phyloP scores from a whole-genome alignment of 78 protist species.

The Anaeramoeba flamelloides region DNA sequence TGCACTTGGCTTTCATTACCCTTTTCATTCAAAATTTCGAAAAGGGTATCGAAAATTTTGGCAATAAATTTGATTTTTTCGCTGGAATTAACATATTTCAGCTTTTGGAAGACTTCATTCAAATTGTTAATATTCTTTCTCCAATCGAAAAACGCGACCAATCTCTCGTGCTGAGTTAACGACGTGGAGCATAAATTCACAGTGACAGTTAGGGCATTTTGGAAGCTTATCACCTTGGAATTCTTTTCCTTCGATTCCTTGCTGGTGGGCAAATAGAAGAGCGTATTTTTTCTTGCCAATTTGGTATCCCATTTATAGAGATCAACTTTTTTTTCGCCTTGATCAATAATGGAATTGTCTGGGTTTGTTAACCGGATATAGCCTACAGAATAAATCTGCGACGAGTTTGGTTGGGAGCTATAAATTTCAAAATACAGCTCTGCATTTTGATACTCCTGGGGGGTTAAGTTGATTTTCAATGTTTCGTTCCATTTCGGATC shows the following conservation, averaged over 20 bases:
- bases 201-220: background rate
- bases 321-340: background rate
- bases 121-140: background rate
- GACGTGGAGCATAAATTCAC: background rate
- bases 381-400: background rate
- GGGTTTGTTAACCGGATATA: background rate
- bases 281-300: background rate
- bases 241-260: too few species aligned
- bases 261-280: background rate
- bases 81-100: background rate
- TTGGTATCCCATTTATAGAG: background rate
- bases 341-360: background rate
- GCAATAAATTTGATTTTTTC: background rate
- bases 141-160: background rate
- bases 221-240: background rate
- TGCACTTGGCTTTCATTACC: background rate
- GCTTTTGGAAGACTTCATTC: background rate
- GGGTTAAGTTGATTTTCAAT: background rate
- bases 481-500: background rate
- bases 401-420: background rate
- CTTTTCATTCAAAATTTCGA: background rate
- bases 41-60: background rate
- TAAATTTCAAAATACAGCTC: background rate
- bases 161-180: background rate
- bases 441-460: background rate